Conservation (phyloP, 106 monocot genomes). For the Posidonia australis region DNA sequence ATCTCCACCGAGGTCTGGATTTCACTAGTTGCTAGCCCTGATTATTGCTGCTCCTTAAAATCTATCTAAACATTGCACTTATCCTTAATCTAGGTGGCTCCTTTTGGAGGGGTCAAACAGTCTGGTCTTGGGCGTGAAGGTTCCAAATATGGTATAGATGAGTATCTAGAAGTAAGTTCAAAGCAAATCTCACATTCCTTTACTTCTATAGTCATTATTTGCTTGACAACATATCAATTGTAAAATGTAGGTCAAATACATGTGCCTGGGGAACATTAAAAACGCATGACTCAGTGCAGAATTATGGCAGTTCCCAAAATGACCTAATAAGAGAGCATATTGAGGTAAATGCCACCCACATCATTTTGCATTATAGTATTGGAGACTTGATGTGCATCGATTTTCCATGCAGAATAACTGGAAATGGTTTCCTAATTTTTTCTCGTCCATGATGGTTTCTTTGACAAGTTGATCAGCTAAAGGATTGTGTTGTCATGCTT, state of each 20-base stretch:
- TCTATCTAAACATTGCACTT: background rate
- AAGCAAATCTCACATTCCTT: background rate
- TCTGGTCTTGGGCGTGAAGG: slow-evolving; percentile 98
- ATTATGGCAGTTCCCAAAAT: background rate
- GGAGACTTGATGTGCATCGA: background rate
- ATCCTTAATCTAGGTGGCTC: slow-evolving; percentile 56
- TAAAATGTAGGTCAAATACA: slow-evolving; percentile 71
- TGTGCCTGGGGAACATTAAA: slow-evolving; percentile 85
- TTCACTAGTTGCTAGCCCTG: background rate
- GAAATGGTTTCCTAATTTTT: too few relatives aligned
- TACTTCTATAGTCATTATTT: background rate
- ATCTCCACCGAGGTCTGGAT: slow-evolving; percentile 74
- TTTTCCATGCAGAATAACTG: too few relatives aligned
- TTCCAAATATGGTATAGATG: slow-evolving; percentile 96
- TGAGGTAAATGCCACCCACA: background rate
- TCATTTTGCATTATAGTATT: background rate
- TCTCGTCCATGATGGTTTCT: too few relatives aligned
- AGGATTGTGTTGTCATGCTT: too few relatives aligned
- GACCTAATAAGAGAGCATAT: background rate
- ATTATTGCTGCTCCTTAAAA: slow-evolving; percentile 1
- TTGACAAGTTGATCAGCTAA: too few relatives aligned
- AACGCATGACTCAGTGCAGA: slow-evolving; percentile 14
- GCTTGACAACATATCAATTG: background rate
- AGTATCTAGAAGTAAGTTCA: slow-evolving; percentile 66
- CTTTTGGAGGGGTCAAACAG: slow-evolving; percentile 94